Evolutionary conservation across 768 basidiomycete species (phyloP).

Genomic region (Hericium coralloides): DNA sequence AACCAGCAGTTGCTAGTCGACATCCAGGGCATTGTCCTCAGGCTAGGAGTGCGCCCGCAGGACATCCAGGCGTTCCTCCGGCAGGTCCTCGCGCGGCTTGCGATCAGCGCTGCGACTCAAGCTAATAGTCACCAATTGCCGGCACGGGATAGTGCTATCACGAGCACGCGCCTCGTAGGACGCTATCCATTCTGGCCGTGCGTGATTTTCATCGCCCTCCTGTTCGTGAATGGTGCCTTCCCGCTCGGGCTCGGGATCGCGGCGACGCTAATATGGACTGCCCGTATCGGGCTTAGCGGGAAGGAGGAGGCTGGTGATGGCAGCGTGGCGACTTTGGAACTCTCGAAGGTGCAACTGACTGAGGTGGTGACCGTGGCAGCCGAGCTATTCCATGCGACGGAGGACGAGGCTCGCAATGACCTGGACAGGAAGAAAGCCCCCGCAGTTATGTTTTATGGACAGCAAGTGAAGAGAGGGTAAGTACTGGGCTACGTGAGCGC

Average conservation of each 20-base stretch:
- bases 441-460: background rate
- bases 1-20: background rate
- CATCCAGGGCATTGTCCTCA: background rate
- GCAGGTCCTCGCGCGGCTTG: background rate
- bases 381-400: background rate
- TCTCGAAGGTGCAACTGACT: background rate
- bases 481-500: background rate
- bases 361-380: background rate
- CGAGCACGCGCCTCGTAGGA: background rate
- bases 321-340: background rate
- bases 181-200: background rate
- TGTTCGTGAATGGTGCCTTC: background rate
- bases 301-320: background rate
- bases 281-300: background rate
- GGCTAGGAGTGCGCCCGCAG: background rate
- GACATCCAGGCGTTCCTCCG: background rate
- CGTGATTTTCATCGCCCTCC: background rate
- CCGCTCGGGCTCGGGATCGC: background rate
- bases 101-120: background rate
- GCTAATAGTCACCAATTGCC: background rate
- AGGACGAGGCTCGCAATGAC: background rate
- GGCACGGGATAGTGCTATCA: background rate
- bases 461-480: background rate
- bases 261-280: background rate
- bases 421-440: background rate